These are phyloP conservation scores for Puccinellia tenuiflora DNA, from an alignment of 176 grass and related monocot genomes.

Conservation along the genomic window DNA sequence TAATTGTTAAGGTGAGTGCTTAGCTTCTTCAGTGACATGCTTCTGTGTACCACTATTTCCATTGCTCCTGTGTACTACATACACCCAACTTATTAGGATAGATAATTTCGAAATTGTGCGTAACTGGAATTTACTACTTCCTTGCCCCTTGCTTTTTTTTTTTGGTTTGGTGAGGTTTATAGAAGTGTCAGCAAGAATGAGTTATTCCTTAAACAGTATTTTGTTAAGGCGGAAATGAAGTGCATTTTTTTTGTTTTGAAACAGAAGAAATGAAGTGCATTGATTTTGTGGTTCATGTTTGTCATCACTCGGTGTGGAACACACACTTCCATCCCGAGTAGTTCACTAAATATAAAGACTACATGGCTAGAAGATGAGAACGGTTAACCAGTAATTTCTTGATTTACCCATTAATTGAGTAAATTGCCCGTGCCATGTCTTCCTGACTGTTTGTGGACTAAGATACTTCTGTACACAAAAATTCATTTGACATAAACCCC, in stretches of 20 bases:
- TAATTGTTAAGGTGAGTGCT: conserved; percentile 77
- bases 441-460: neutral
- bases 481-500: neutral
- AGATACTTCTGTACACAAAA: neutral
- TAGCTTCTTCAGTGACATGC: neutral
- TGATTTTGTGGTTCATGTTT: too few relatives aligned
- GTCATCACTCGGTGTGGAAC: too few relatives aligned
- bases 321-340: neutral
- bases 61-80: too few relatives aligned
- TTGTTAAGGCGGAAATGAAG: neutral
- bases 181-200: neutral
- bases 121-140: neutral
- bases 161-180: conserved; percentile 6
- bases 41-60: too few relatives aligned
- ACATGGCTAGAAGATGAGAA: neutral
- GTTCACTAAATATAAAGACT: neutral
- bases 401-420: neutral
- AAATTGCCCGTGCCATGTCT: neutral
- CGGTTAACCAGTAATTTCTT: neutral
- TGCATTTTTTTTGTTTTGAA: too few relatives aligned
- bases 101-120: neutral
- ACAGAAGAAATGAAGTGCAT: too few relatives aligned
- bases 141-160: neutral
- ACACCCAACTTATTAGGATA: neutral
- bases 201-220: neutral